Base-by-base conservation (phyloP, 176 grass and related monocot genomes). In the Olyra latifolia region DNA sequence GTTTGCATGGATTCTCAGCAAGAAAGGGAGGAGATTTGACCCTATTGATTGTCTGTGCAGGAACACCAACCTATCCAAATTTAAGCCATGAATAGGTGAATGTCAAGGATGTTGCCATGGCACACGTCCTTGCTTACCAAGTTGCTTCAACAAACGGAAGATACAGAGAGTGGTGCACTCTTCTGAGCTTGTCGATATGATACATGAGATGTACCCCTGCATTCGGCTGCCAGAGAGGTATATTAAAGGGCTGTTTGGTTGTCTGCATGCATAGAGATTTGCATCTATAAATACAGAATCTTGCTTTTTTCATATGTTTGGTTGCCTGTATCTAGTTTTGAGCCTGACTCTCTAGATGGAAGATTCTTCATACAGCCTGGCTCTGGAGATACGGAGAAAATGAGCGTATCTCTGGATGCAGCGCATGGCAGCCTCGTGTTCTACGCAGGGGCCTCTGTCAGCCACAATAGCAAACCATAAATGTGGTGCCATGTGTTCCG, bases 101-200 rank as follows among this genome's bases (percentile, higher is more conserved):
- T 50, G 69, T 66, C 27, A 72, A 74, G 61, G 80, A 83, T 83
- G 80, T 74, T 63, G 69, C 70, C 20, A n/a, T 83, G 70, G 80
- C 69, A 62, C 80, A 83, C 54, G 63, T 74, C 17, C 56, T 83
- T 49, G 80, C 80, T 40, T 65, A 74, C 41, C 57, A 83, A 64
- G 42, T 66, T 53, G 29, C 69, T 50, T 74, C 69, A 20, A 45
- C 70, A 66, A 83, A 38, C 20, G 70, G 80, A 62, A 50, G 70
- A 74, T 83, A 74, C 57, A 83, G 63, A 74, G 70, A 74, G 58
- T 74, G 27, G 59, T 13, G 42, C 70, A 82, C 80, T 72, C 40
- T n/a, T 82, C 80, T 4, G 76, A 61, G 78, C 30, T 81, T 35
- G 65, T 81, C 8, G 7, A 81, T 54, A 25, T 73, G 42, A 73